Conservation (phyloP, 2,329 filamentous ascomycete genomes). For the Trichophyton mentagrophytes region DNA sequence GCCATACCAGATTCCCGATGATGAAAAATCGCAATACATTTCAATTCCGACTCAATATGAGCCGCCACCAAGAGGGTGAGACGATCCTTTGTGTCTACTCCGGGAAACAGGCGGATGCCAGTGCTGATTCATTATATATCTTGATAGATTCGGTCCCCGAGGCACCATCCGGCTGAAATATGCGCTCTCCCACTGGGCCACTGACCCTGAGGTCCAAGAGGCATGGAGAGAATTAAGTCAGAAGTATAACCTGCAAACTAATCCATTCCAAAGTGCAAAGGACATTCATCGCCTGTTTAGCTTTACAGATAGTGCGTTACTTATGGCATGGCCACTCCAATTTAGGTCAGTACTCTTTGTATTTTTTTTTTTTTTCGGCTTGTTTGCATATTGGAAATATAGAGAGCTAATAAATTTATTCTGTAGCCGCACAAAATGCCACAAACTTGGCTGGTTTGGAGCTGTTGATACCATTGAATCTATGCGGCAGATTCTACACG, state of each 20-base stretch:
- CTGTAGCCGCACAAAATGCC: constrained; percentile 33
- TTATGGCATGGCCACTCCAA: constrained; percentile 19
- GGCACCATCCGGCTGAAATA: constrained; percentile 29
- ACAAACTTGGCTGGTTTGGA: constrained; percentile 36
- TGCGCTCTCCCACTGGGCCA: constrained; percentile 36
- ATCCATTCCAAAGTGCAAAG: constrained; percentile 24
- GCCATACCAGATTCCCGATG: constrained; percentile 12
- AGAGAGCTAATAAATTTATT: constrained; percentile 5
- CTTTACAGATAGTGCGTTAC: constrained; percentile 33
- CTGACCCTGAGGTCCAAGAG: constrained; percentile 30
- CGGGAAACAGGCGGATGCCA: neutral
- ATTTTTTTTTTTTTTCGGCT: neutral
- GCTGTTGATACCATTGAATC: constrained; percentile 36
- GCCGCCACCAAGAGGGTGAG: constrained; percentile 14
- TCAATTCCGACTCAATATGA: constrained; percentile 8
- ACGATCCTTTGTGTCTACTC: neutral
- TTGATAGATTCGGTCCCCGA: constrained; percentile 32
- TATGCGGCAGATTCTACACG: constrained; percentile 30
- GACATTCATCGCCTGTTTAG: constrained; percentile 36
- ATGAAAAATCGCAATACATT: constrained; percentile 10
- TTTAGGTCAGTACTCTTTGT: constrained; percentile 17
- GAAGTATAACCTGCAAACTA: constrained; percentile 29
- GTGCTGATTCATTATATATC: neutral
- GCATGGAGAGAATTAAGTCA: constrained; percentile 36
- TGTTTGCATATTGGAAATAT: neutral